Evolutionary conservation across 495 filamentous ascomycete genomes (phyloP).

Genomic region (Hypoxylon crocopeplum): DNA sequence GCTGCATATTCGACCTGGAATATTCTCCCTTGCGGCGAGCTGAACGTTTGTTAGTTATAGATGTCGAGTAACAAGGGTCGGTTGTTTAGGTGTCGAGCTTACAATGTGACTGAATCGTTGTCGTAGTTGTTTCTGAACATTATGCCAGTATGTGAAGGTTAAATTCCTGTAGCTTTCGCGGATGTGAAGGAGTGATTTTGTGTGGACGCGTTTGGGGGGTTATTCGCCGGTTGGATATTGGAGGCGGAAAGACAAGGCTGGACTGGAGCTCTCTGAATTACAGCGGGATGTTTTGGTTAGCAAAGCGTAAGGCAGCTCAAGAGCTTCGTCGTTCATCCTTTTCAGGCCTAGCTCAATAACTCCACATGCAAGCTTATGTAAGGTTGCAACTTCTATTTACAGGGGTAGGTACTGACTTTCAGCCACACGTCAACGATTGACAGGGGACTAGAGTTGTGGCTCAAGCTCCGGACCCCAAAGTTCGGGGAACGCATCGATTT

Average conservation of each 20-base stretch:
- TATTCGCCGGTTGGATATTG: constrained; percentile 38
- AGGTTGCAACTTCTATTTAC: no score
- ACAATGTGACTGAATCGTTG: constrained; percentile 99
- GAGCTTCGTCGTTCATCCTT: constrained; percentile 43
- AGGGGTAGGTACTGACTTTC: background rate
- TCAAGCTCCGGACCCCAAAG: constrained; percentile 37
- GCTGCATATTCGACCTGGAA: constrained; percentile 99
- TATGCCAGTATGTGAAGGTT: constrained; percentile 42
- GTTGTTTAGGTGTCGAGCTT: constrained; percentile 46
- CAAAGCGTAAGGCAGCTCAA: constrained; percentile 43
- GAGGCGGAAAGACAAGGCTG: constrained; percentile 29
- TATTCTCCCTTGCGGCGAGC: constrained; percentile 98
- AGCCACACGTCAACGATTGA: constrained; percentile 18
- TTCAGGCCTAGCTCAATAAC: constrained; percentile 32
- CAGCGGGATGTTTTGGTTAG: constrained; percentile 16
- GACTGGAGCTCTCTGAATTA: constrained; percentile 21
- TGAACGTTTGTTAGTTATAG: constrained; percentile 45
- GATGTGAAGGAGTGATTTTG: constrained; percentile 19
- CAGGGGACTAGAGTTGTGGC: constrained; percentile 32
- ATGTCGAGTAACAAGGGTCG: constrained; percentile 28
- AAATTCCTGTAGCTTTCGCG: background rate
- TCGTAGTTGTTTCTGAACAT: constrained; percentile 99
- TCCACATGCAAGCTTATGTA: background rate
- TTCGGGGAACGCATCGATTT: background rate
- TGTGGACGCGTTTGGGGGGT: constrained; percentile 27